Conservation (phyloP, 2,329 filamentous ascomycete species). For the Xylaria multiplex region DNA sequence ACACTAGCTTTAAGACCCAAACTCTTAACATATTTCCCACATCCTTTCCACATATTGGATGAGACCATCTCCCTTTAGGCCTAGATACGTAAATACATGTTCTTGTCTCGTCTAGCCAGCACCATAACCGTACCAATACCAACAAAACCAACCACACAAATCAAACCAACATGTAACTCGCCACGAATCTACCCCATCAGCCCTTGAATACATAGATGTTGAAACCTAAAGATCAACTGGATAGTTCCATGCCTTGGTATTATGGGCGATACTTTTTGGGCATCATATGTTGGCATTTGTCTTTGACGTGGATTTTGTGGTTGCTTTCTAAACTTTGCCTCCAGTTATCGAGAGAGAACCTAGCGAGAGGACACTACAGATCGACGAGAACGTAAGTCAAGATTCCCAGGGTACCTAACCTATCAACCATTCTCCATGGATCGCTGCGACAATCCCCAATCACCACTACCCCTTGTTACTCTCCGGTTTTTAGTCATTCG, state of each 20-base stretch:
- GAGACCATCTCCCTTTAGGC: constrained; percentile 1
- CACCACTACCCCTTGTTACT: constrained; percentile 6
- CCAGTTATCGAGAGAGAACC: background rate
- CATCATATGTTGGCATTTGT: background rate
- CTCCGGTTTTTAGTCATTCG: background rate
- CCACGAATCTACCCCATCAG: background rate
- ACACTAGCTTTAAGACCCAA: background rate
- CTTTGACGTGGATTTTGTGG: background rate
- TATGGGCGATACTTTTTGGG: background rate
- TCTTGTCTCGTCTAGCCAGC: background rate
- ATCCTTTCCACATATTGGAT: background rate
- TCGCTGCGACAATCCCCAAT: background rate
- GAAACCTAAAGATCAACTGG: constrained; percentile 4
- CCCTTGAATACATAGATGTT: constrained; percentile 3
- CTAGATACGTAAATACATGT: background rate
- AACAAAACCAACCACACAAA: constrained; percentile 5
- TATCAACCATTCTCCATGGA: background rate
- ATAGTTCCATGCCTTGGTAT: background rate
- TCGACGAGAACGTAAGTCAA: background rate
- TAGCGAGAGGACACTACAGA: background rate
- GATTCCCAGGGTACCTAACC: background rate
- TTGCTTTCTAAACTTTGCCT: background rate
- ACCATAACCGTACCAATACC: too few species aligned
- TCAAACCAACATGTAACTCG: constrained; percentile 10
- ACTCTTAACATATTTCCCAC: background rate